These are phyloP conservation scores for Naganishia vishniacii DNA, from an alignment of 768 basidiomycete genomes.

Conservation along the genomic window DNA sequence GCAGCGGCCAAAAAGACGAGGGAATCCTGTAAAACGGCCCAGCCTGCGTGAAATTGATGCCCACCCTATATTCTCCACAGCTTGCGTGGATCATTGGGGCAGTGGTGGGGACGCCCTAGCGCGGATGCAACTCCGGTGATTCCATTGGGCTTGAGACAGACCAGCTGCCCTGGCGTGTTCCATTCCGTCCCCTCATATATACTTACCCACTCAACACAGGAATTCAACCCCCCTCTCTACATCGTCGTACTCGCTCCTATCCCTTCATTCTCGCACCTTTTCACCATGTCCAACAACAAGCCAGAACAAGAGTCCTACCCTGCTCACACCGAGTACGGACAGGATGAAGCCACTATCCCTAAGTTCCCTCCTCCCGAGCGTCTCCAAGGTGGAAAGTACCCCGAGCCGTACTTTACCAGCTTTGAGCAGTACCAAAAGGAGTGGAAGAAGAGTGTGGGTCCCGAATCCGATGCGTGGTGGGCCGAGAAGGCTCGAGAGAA, in stretches of 20 bases:
- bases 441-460: slow-evolving; percentile 68
- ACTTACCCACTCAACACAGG: neutral
- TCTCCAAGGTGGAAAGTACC: slow-evolving; percentile 57
- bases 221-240: neutral
- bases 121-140: neutral
- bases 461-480: slow-evolving; percentile 82
- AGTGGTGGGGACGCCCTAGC: too few relatives aligned
- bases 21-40: too few relatives aligned
- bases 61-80: too few relatives aligned
- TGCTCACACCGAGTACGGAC: slow-evolving; percentile 28
- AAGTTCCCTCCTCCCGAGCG: slow-evolving; percentile 74
- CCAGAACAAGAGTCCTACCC: slow-evolving; percentile 13
- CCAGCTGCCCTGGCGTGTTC: neutral
- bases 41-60: too few relatives aligned
- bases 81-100: too few relatives aligned
- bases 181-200: neutral
- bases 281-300: slow-evolving; percentile 16
- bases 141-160: slow-evolving; percentile 2
- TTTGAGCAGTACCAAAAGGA: slow-evolving; percentile 65
- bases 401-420: slow-evolving; percentile 72
- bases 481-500: slow-evolving; percentile 66
- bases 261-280: neutral
- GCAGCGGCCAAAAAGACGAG: too few relatives aligned
- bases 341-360: slow-evolving; percentile 32
- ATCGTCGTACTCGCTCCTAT: neutral